Conservation (phyloP, 2,329 filamentous ascomycete genomes). For the Clonostachys byssicola region DNA sequence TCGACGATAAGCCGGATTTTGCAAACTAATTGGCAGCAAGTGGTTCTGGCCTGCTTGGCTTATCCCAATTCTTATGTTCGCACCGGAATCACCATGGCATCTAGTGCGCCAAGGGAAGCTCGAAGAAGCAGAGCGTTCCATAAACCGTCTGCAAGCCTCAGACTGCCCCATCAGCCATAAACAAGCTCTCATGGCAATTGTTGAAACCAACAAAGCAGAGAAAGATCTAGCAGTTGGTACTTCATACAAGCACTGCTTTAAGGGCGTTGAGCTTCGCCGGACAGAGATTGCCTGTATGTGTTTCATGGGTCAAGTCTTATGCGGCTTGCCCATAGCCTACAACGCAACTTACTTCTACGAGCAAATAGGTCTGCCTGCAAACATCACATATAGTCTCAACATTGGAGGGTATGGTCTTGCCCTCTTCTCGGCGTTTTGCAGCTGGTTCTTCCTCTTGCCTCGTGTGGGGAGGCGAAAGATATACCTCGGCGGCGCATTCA, state of each 20-base stretch:
- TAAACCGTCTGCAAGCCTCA: neutral
- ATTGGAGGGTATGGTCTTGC: conserved; percentile 22
- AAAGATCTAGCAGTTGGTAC: conserved; percentile 30
- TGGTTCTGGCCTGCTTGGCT: conserved; percentile 36
- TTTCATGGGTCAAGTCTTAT: conserved; percentile 33
- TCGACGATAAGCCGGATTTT: neutral
- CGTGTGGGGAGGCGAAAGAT: conserved; percentile 30
- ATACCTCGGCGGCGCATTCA: conserved; percentile 25
- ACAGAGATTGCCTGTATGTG: conserved; percentile 40
- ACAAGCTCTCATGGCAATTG: conserved; percentile 43
- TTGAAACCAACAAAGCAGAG: conserved; percentile 43
- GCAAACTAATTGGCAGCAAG: neutral
- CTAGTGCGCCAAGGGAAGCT: conserved; percentile 1
- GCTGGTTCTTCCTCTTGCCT: conserved; percentile 25
- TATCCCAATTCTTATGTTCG: conserved; percentile 24
- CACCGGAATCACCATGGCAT: conserved; percentile 24
- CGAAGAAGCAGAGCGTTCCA: conserved; percentile 1
- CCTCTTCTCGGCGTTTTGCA: conserved; percentile 27
- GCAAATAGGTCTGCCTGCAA: conserved; percentile 22
- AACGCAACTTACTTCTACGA: conserved; percentile 33
- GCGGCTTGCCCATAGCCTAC: conserved; percentile 20
- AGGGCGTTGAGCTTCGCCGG: conserved; percentile 35
- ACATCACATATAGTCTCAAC: conserved; percentile 10
- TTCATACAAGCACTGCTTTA: conserved; percentile 42
- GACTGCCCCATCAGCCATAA: conserved; percentile 13